Base-by-base conservation (phyloP, 2,329 filamentous ascomycete species). In the Pseudogymnoascus sp. region DNA sequence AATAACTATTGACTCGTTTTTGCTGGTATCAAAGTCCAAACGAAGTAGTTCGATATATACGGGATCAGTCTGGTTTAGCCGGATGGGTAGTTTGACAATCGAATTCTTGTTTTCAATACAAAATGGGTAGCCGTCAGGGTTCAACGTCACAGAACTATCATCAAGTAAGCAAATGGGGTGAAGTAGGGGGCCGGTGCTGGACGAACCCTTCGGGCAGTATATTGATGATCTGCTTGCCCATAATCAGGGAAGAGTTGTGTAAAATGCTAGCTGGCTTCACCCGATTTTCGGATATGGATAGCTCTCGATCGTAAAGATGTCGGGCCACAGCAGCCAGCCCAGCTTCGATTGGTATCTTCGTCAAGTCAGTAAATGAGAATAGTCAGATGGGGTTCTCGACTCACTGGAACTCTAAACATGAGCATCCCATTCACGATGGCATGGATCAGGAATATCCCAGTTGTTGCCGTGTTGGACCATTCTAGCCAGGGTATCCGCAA, bases 161-260 rank as follows among this genome's bases (percentile, higher is more conserved):
- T 62, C 63, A 31, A 61, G 53, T 66, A 60, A 68, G 60, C 11
- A 60, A 11, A 33, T 26, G 44, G 15, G 29, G 19, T 7, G 33
- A 17, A 21, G 61, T 13, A 44, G 19, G 11, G 53, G 9, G 9
- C 31, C 37, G 19, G 5, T 65, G 50, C n/a, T 13, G 19, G 33
- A 72, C 81, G 68, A 75, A 88, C 79, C 96, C 96, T 80, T 99
- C 95, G 1, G 95, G 95, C 63, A 99, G 80, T 72, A 99, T 96
- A 73, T 99, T 95, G 76, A 99, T 93, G 70, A 97, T 96, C 77
- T 97, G 93, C 75, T 92, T 95, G 72, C 95, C 95, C 77, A 96
- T 83, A 67, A 99, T 97, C 71, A 97, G 83, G 21, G 93, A 96
- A 33, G 91, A 85, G 74, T 97, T 97, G 74, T 97, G 91, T 65